phyloP scores from a whole-genome alignment of 768 basidiomycete genomes.

The Leccinum fibrillosum region DNA sequence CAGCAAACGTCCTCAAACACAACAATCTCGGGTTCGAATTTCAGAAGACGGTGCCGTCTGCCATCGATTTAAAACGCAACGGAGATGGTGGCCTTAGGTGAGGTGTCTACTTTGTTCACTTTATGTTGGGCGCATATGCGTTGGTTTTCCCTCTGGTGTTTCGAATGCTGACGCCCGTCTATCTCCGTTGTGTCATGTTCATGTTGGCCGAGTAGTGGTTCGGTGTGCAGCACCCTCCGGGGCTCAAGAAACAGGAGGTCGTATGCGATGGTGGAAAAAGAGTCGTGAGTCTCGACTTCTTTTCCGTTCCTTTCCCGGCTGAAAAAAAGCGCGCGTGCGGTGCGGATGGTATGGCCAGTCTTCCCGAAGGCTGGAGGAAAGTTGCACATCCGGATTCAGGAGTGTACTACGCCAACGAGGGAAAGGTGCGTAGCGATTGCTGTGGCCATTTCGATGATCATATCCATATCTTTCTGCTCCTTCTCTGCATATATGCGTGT shows the following conservation, averaged over 20 bases:
- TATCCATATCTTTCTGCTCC: background rate
- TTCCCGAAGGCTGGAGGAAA: constrained; percentile 26
- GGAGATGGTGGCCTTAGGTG: background rate
- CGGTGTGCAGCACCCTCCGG: background rate
- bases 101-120: background rate
- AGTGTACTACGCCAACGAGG: constrained; percentile 29
- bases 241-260: background rate
- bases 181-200: background rate
- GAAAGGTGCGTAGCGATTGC: constrained; percentile 24
- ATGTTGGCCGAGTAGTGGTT: background rate
- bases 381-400: constrained; percentile 33
- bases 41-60: background rate
- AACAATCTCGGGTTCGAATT: background rate
- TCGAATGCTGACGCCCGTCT: background rate
- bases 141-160: background rate
- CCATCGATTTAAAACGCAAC: background rate
- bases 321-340: background rate
- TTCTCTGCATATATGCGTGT: background rate
- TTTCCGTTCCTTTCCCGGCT: background rate
- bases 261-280: background rate
- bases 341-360: constrained; percentile 8
- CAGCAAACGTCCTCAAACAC: background rate
- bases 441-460: background rate
- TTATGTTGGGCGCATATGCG: background rate
- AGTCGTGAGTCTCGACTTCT: constrained; percentile 8